These are phyloP conservation scores for Ustilago lituana DNA, from an alignment of 1,284 basidiomycete species.

Conservation along the genomic window DNA sequence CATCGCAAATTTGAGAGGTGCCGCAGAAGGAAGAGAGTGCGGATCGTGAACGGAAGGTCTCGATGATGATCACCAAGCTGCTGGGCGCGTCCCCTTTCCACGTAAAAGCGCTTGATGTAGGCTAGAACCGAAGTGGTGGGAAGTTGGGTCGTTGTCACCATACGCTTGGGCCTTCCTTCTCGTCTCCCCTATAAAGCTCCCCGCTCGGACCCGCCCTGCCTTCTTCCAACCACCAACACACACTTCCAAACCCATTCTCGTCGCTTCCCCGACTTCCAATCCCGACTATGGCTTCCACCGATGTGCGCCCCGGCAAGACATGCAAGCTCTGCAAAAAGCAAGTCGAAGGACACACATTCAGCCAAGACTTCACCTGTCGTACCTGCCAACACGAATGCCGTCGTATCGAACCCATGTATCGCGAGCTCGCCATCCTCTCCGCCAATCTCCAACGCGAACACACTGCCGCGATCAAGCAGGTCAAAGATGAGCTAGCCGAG, in stretches of 20 bases:
- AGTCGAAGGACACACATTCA: neutral
- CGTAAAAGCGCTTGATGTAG: no score
- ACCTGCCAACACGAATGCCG: conserved; percentile 8
- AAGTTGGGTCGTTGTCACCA: no score
- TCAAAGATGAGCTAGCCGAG: conserved; percentile 9
- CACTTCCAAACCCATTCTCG: no score
- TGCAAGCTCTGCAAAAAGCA: conserved; percentile 6
- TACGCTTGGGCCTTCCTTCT: no score
- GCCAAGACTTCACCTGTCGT: conserved; percentile 7
- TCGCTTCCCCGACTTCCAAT: neutral
- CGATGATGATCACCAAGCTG: no score
- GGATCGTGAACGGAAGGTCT: no score
- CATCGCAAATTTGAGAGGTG: no score
- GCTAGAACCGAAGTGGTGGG: no score
- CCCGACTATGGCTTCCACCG: neutral
- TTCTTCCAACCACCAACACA: neutral
- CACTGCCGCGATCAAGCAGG: neutral
- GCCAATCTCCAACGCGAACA: neutral
- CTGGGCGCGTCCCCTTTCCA: no score
- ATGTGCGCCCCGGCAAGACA: neutral
- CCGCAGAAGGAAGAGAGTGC: no score
- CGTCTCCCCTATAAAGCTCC: no score
- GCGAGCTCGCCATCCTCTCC: neutral
- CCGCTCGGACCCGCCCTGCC: no score
- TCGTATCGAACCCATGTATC: conserved; percentile 5